Percentiles rank a stretch among this genome's conserved stretches.
Evolutionary conservation across 2,329 filamentous ascomycete species (phyloP).

Genomic region (Neofusicoccum parvum): DNA sequence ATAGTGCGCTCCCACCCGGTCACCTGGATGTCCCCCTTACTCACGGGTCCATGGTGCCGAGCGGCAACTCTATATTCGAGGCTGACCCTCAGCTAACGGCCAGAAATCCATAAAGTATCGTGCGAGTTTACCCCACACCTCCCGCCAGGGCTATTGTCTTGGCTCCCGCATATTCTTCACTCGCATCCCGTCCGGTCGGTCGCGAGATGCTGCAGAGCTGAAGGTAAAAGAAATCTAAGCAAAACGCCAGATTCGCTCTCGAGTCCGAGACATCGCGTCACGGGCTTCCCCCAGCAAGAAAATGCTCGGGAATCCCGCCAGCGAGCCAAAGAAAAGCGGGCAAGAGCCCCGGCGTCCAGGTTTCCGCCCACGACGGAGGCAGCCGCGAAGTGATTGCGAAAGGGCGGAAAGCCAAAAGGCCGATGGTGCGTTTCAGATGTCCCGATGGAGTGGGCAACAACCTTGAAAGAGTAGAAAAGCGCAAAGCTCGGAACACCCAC

Average conservation of each 20-base stretch:
- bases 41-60: background rate
- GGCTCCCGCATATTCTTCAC: too few species aligned
- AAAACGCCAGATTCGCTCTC: too few species aligned
- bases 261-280: too few species aligned
- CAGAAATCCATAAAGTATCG: too few species aligned
- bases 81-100: too few species aligned
- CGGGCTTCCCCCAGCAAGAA: background rate
- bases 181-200: too few species aligned
- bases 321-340: background rate
- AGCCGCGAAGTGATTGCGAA: background rate
- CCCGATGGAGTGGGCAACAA: background rate
- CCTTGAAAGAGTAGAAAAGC: too few species aligned
- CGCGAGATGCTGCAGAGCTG: too few species aligned
- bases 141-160: too few species aligned
- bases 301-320: background rate
- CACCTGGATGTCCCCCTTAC: background rate
- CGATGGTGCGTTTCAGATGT: constrained; percentile 2
- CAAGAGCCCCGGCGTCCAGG: background rate
- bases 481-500: background rate
- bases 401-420: background rate
- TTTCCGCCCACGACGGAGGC: background rate
- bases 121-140: too few species aligned
- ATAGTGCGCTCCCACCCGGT: background rate
- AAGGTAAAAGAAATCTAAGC: too few species aligned
- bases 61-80: background rate